These are phyloP conservation scores for Dorcoceras hygrometricum DNA, from an alignment of 257 asterid species.

Conservation along the genomic window DNA sequence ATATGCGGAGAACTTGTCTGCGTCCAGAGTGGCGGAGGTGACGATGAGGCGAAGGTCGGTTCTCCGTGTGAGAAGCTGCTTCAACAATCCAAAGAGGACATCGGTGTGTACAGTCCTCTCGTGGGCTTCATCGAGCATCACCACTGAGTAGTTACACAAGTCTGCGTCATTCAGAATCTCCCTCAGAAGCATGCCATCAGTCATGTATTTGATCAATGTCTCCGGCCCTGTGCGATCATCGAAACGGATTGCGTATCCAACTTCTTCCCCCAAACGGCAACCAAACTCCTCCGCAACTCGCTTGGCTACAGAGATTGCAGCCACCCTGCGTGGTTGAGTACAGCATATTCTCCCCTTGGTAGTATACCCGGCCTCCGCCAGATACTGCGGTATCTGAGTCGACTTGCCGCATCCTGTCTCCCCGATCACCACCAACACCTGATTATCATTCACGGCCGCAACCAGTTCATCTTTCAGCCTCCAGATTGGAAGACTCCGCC, in stretches of 20 bases:
- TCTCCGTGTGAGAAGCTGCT: conserved; percentile 72
- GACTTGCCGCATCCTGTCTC: conserved; percentile 98
- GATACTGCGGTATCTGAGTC: conserved; percentile 89
- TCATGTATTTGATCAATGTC: conserved; percentile 92
- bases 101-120: conserved; percentile 88
- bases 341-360: conserved; percentile 89
- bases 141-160: conserved; percentile 78
- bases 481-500: conserved; percentile 79
- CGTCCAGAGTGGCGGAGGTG: conserved; percentile 93
- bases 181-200: conserved; percentile 96
- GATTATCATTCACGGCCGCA: conserved; percentile 86
- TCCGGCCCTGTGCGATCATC: conserved; percentile 98
- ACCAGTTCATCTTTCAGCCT: conserved; percentile 78
- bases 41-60: conserved; percentile 90
- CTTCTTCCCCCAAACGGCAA: conserved; percentile 93
- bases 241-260: conserved; percentile 88
- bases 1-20: conserved; percentile 90
- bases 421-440: conserved; percentile 89
- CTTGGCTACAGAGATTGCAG: conserved; percentile 98
- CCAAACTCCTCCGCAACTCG: conserved; percentile 96
- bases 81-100: conserved; percentile 76
- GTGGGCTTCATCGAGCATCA: conserved; percentile 97
- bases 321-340: conserved; percentile 97
- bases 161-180: conserved; percentile 83
- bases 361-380: conserved; percentile 94